Percentiles rank a stretch among this genome's conserved stretches.
Evolutionary conservation across 768 basidiomycete genomes (phyloP).

Genomic region (Xanthoconium purpureum): DNA sequence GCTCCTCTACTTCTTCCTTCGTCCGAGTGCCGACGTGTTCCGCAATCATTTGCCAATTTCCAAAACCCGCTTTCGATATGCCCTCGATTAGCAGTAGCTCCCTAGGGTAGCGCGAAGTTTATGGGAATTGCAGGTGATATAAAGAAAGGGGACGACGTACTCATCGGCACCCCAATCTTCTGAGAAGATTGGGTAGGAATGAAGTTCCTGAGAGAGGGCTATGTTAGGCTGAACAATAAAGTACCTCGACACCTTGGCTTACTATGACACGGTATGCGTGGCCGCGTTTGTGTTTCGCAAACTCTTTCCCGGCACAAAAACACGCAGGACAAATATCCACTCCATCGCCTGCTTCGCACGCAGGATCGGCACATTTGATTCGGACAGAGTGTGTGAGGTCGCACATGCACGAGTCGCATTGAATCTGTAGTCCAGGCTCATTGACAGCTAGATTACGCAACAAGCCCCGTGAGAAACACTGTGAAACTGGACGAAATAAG

Average conservation of each 20-base stretch:
- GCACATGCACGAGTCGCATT: conserved; percentile 79
- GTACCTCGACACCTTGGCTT: conserved; percentile 19
- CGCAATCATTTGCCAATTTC: conserved; percentile 96
- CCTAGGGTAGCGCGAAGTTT: conserved; percentile 38
- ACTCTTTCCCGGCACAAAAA: conserved; percentile 90
- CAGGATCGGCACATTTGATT: conserved; percentile 89
- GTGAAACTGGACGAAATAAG: background rate
- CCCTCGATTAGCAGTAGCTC: conserved; percentile 90
- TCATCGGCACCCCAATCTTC: conserved; percentile 98
- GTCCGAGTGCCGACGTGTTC: conserved; percentile 93
- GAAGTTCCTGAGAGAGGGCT: conserved; percentile 67
- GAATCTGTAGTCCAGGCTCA: conserved; percentile 79
- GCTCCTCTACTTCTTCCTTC: conserved; percentile 88
- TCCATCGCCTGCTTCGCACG: conserved; percentile 70
- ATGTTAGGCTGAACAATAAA: background rate
- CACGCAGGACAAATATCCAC: conserved; percentile 92
- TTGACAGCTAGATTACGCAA: conserved; percentile 56
- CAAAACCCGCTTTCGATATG: conserved; percentile 80
- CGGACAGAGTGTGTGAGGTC: conserved; percentile 96
- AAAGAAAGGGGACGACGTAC: conserved; percentile 42
- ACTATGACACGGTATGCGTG: conserved; percentile 94
- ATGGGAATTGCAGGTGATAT: background rate
- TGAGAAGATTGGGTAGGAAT: conserved; percentile 93
- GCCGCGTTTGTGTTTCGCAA: conserved; percentile 75
- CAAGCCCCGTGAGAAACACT: conserved; percentile 27